These are phyloP conservation scores for Apium graveolens DNA, from an alignment of 129 eudicot genomes.

Conservation along the genomic window DNA sequence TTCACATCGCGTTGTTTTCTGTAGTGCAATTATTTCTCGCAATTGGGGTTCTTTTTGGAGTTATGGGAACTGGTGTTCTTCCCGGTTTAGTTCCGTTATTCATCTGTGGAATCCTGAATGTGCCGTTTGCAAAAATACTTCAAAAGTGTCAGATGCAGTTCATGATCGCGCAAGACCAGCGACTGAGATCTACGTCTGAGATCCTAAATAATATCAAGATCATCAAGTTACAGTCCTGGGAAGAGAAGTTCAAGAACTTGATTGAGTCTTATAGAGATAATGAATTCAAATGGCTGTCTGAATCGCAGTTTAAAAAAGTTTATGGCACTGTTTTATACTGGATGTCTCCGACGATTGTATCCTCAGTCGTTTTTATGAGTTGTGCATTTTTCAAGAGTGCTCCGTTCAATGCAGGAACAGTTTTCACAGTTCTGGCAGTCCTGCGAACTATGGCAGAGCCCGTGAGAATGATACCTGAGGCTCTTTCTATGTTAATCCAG, in stretches of 20 bases:
- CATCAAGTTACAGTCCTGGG: conserved; percentile 84
- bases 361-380: conserved; percentile 50
- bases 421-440: conserved; percentile 58
- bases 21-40: conserved; percentile 43
- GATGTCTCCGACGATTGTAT: conserved; percentile 57
- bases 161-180: conserved; percentile 55
- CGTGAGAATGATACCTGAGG: conserved; percentile 50
- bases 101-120: conserved; percentile 51
- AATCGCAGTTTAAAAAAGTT: conserved; percentile 32
- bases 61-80: conserved; percentile 55
- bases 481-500: conserved; percentile 52
- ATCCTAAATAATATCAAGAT: conserved; percentile 73
- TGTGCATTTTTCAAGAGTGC: conserved; percentile 44
- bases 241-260: conserved; percentile 43
- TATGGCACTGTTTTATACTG: conserved; percentile 42
- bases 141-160: conserved; percentile 51
- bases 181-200: conserved; percentile 67
- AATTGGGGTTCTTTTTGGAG: conserved; percentile 31
- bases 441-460: conserved; percentile 65
- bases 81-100: conserved; percentile 59
- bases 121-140: conserved; percentile 56
- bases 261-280: conserved; percentile 38
- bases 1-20: conserved; percentile 44
- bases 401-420: conserved; percentile 49
- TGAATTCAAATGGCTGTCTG: conserved; percentile 53